Evolutionary conservation across 2,329 filamentous ascomycete species (phyloP), one percentile per base, ranked within the genome.

Genomic region (Verticillium nonalfalfae): DNA sequence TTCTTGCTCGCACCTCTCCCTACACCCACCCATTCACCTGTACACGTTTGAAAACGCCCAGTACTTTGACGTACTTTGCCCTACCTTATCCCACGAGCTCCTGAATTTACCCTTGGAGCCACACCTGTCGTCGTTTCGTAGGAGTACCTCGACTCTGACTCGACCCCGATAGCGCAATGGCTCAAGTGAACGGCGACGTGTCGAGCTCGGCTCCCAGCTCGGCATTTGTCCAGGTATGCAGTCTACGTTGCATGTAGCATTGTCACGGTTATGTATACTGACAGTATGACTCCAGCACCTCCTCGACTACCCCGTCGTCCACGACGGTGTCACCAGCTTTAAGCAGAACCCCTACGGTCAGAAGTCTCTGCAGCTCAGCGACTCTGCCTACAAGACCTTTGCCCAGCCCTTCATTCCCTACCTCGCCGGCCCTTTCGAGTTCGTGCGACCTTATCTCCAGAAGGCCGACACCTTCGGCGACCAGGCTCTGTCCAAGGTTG

Each of bases 271-370:
- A 52, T 60, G 56, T 58, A 38, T 9, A 26, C 18, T 52, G 45
- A 52, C 45, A 52, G 18, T 57, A 65, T 26, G 36, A 50, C 31
- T 9, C 55, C 68, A 96, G 91, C 93, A 97, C 73, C 83, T 97
- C 65, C 82, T 87, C 68, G 89, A 88, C 67, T 97, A 96, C 77
- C 94, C 94, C 50, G 77, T 96, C 67, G 85, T 97, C 72, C 86
- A 85, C 72, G 92, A 96, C 75, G 80, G 87, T 70, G 86, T 97
- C 76, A 79, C 85, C 64, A 87, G 86, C 72, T 89, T 96, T 84
- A 91, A 93, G 77, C 80, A 85, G 72, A 91, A 94, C 78, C 88
- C 91, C 58, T 89, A 91, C 72, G 93, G 91, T 72, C 88, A 92
- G 74, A 93, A 89, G 78, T 93, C 92, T 54, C 79, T 97, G 72